phyloP scores from a whole-genome alignment of 441 rosid species.

The Gossypium trilobum region DNA sequence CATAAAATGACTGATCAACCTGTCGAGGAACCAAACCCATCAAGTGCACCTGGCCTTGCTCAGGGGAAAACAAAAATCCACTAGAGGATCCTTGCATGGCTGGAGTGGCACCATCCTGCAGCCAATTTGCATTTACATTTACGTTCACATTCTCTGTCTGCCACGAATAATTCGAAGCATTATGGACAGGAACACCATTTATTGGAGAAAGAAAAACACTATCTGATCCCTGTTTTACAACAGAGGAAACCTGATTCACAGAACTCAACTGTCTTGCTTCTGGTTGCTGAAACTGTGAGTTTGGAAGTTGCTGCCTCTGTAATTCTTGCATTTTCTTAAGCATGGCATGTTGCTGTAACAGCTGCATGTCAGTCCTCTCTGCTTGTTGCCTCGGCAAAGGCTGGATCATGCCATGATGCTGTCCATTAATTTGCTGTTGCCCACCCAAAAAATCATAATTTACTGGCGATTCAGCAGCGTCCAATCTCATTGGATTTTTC shows the following conservation, averaged over 20 bases:
- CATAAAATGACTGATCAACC: constrained; percentile 58
- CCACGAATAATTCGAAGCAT: constrained; percentile 45
- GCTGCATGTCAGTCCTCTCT: constrained; percentile 60
- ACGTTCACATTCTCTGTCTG: constrained; percentile 40
- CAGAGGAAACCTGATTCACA: constrained; percentile 35
- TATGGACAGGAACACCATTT: constrained; percentile 58
- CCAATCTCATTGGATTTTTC: constrained; percentile 39
- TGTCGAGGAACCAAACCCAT: constrained; percentile 52
- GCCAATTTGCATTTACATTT: constrained; percentile 47
- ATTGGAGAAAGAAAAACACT: constrained; percentile 38
- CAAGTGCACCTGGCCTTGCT: constrained; percentile 43
- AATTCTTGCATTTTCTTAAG: constrained; percentile 60
- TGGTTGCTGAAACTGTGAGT: constrained; percentile 45
- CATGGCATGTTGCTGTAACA: constrained; percentile 57
- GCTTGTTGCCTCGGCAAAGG: constrained; percentile 55
- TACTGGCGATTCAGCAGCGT: constrained; percentile 56
- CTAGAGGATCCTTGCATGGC: constrained; percentile 47
- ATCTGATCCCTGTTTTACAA: constrained; percentile 36
- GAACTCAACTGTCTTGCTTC: constrained; percentile 43
- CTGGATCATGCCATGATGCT: constrained; percentile 52
- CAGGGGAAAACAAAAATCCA: constrained; percentile 48
- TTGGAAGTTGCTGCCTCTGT: constrained; percentile 56
- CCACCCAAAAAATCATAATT: constrained; percentile 62
- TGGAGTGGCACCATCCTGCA: constrained; percentile 40
- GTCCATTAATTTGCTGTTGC: constrained; percentile 52